Evolutionary conservation across 768 basidiomycete genomes (phyloP), one percentile per base, ranked within the genome.

Genomic region (Rhodotorula diobovata): DNA sequence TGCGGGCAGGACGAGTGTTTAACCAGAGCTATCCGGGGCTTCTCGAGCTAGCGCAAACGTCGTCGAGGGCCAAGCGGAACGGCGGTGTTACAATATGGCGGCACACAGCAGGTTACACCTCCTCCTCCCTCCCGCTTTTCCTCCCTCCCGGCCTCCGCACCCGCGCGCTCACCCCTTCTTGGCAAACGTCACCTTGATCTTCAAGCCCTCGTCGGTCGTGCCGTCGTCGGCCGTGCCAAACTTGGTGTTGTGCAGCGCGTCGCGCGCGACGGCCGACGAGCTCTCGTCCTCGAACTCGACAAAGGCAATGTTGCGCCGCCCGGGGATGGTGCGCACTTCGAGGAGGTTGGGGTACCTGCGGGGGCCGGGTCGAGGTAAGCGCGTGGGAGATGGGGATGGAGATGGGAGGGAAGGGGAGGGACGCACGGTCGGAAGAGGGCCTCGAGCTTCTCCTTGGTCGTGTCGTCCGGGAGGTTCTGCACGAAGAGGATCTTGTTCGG

Each of bases 401-500:
- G 56, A 48, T 50, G 18, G 18, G 2, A 35, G 55, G 14, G 32
- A 54, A n/a, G 56, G 48, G 56, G 11, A 14, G 2, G 32, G 59
- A n/a, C 87, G 71, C 70, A 96, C 92, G 92, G 90, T 70, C 90
- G 89, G 83, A 99, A 98, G 34, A 98, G 84, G 4, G 87, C 87
- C 81, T 89, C 86, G 71, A 99, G 88, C 78, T 90, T 89, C 63
- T 96, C 94, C 79, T 95, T 93, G 65, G 89, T 93, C 74, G 93
- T 93, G 53, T 81, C 89, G 79, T 96, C 93, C 30, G 94, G 93
- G 34, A 99, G 84, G 80, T 97, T 97, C 82, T 99, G 96, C 74
- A 99, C 80, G 86, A 99, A 99, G 62, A 99, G 85, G 81, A 98
- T 95, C 81, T 94, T 93, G 89, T 99, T 99, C 50, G 96, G 95